phyloP scores from a whole-genome alignment of 345 rosid genomes.

The Rhodamnia rubescens region DNA sequence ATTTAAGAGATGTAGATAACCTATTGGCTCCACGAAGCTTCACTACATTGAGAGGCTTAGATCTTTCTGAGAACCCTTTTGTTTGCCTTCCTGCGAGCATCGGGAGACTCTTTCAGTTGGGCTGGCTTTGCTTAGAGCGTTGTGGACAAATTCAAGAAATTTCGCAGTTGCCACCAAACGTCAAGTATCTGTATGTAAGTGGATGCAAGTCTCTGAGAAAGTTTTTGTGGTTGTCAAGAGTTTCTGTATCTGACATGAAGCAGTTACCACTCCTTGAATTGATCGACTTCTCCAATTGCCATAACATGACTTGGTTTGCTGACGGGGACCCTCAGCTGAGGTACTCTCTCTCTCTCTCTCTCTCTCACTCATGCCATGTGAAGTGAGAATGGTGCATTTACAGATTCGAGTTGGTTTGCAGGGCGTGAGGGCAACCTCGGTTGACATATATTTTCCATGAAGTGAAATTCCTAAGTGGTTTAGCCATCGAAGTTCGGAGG shows the following conservation, averaged over 20 bases:
- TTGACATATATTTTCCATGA: background rate
- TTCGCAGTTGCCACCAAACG: background rate
- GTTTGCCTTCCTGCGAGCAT: background rate
- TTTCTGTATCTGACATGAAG: background rate
- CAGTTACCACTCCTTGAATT: background rate
- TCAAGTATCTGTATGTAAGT: fast-evolving
- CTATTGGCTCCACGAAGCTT: background rate
- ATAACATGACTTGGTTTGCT: background rate
- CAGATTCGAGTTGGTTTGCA: background rate
- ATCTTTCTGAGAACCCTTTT: background rate
- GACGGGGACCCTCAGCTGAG: fast-evolving
- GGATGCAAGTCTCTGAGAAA: background rate
- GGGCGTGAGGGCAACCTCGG: background rate
- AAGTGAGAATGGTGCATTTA: background rate
- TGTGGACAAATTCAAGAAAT: background rate
- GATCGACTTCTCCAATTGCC: background rate
- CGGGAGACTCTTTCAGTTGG: background rate
- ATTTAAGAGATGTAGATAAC: fast-evolving
- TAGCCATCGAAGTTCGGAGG: background rate
- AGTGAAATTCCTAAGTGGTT: background rate
- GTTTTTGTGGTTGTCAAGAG: background rate
- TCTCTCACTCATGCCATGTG: background rate
- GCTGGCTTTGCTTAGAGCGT: background rate
- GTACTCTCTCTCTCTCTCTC: background rate
- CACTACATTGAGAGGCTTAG: fast-evolving